A percentile compares a stretch with the other conserved stretches of the same genome.
Conservation (phyloP, 1,139 yeast species). For the Suhomyces bolitotheri region DNA sequence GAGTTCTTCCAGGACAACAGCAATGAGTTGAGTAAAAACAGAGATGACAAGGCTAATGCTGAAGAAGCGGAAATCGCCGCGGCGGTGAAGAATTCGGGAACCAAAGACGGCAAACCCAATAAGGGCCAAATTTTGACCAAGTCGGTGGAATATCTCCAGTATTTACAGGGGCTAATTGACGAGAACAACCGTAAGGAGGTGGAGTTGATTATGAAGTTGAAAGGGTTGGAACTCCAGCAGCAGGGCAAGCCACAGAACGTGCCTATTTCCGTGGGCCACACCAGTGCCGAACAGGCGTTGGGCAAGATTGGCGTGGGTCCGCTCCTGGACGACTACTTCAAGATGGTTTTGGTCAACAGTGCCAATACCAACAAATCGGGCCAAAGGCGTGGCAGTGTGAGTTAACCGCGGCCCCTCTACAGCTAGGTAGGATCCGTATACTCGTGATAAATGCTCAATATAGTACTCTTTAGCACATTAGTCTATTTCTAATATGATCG, state of each 20-base stretch:
- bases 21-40: conserved; percentile 10
- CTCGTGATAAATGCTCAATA: not conserved
- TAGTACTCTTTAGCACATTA: no score
- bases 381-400: conserved; percentile 15
- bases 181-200: conserved; percentile 75
- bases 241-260: conserved; percentile 25
- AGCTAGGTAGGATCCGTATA: no score
- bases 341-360: conserved; percentile 35
- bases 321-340: conserved; percentile 52
- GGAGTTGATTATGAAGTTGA: conserved; percentile 63
- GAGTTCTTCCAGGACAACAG: conserved; percentile 47
- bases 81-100: conserved; percentile 55
- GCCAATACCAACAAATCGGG: conserved; percentile 20
- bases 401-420: no score
- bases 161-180: conserved; percentile 74
- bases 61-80: conserved; percentile 28
- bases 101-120: conserved; percentile 88
- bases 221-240: conserved; percentile 48
- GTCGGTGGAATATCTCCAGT: conserved; percentile 79
- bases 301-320: conserved; percentile 85
- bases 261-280: conserved; percentile 56
- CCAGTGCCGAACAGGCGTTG: conserved; percentile 79
- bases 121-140: conserved; percentile 87
- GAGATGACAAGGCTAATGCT: conserved; percentile 12
- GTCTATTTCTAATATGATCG: no score